Percentiles rank a stretch among this genome's conserved stretches.
These are phyloP conservation scores for Ogataea pignaliae DNA, from an alignment of 805 yeast species.

Conservation along the genomic window DNA sequence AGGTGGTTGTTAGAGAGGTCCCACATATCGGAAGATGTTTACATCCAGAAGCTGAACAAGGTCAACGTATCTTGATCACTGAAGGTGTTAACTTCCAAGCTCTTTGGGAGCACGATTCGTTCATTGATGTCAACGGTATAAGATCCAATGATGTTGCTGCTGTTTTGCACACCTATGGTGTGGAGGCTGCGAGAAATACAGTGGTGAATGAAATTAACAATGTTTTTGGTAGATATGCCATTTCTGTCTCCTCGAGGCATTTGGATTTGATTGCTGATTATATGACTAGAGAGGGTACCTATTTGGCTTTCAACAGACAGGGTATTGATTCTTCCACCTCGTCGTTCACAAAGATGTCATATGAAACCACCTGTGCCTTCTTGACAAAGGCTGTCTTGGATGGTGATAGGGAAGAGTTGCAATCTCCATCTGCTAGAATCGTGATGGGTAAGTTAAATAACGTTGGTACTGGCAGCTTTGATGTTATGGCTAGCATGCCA, in stretches of 20 bases:
- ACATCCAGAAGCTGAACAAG: constrained; percentile 68
- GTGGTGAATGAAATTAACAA: constrained; percentile 93
- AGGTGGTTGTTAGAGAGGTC: constrained; percentile 88
- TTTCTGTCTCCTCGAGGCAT: constrained; percentile 87
- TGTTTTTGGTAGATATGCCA: constrained; percentile 95
- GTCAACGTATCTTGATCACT: constrained; percentile 76
- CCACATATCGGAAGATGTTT: constrained; percentile 90
- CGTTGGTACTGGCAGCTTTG: constrained; percentile 97
- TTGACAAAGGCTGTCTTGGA: constrained; percentile 93
- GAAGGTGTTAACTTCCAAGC: constrained; percentile 98
- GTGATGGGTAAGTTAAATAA: constrained; percentile 87
- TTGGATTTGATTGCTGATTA: constrained; percentile 95
- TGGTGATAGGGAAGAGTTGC: constrained; percentile 81
- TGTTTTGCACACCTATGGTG: constrained; percentile 89
- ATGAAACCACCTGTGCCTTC: constrained; percentile 97
- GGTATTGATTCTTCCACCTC: constrained; percentile 96
- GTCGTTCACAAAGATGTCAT: constrained; percentile 97
- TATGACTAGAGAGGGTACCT: constrained; percentile 99
- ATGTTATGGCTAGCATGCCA: constrained; percentile 56
- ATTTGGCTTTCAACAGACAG: constrained; percentile 94
- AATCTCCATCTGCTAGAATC: constrained; percentile 88
- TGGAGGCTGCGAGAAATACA: constrained; percentile 97
- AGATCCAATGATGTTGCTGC: constrained; percentile 91
- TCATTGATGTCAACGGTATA: constrained; percentile 84
- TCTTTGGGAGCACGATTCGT: constrained; percentile 97